Base-by-base conservation (phyloP, 495 filamentous ascomycete species). In the Rhypophila decipiens region DNA sequence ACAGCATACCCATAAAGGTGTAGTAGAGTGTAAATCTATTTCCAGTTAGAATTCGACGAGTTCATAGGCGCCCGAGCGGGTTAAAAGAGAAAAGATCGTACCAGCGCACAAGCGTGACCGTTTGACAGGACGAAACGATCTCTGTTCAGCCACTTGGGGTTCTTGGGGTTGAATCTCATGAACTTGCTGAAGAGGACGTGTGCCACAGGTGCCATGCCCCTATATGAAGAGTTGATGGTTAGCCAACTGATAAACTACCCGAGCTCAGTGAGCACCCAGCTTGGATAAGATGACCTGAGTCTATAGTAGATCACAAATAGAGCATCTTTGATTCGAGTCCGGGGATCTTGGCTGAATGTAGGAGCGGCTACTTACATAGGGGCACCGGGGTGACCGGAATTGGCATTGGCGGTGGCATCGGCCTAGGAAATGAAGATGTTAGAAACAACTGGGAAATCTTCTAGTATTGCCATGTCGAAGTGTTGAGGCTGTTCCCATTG, bases 121-220 rank as follows among this genome's bases (percentile, higher is more conserved):
- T 79, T 96, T 93, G 93, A 99, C 66, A 99, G 88, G 38, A 99
- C 88, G 66, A 99, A 99, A 71, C 93, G 82, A 77, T 99, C 93
- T 48, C 93, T 84, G 79, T 97, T 97, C 56, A 86, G 61, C 90
- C 90, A 99, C 51, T 90, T 77, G 46, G 94, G 89, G 79, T 95
- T 96, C 82, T 95, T 90, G 52, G 93, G 93, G 84, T 99, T 99
- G 79, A 96, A 99, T 61, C 70, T 93, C 93, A 99, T 90, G 80
- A 96, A 90, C 70, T 88, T 91, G 80, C 95, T 95, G 76, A 88
- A 99, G 56, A 99, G 85, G 62, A 99, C 86, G 79, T 99, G 93
- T 69, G 93, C 82, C 60, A 90, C 82, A 39, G 94, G 93, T 61
- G 93, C 93, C 93, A 98, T 88, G 73, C 90, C 90, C 90, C 72